Evolutionary conservation across 352 stramenopile species (phyloP).

Genomic region (Globisporangium paddicum): DNA sequence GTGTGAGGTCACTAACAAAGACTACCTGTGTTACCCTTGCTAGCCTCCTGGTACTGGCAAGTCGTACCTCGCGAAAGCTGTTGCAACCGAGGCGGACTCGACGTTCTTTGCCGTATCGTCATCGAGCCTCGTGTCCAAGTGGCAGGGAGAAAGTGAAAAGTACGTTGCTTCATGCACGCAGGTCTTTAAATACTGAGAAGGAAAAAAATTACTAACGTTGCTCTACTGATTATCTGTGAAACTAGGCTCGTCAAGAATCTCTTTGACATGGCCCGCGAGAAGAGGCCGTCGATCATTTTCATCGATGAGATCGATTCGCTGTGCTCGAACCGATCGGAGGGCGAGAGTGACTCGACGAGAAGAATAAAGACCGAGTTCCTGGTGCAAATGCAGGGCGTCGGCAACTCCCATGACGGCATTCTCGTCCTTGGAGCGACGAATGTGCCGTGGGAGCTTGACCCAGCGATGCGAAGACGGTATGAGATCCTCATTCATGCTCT

Average conservation of each 20-base stretch:
- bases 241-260: conserved; percentile 95
- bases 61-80: conserved; percentile 96
- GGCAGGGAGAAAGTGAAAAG: conserved; percentile 95
- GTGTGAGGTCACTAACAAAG: not conserved
- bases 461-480: conserved; percentile 93
- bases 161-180: conserved; percentile 17
- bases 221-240: not conserved
- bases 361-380: conserved; percentile 99
- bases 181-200: conserved; percentile 1
- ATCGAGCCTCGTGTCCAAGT: conserved; percentile 98
- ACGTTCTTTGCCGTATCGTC: conserved; percentile 98
- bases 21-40: not conserved
- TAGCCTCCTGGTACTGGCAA: conserved; percentile 91
- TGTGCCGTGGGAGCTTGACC: conserved; percentile 97
- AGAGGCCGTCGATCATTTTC: conserved; percentile 94
- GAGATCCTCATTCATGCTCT: too few species aligned
- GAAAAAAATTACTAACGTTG: not conserved
- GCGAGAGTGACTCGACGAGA: conserved; percentile 94
- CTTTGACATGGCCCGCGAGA: conserved; percentile 97
- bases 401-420: conserved; percentile 87
- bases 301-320: conserved; percentile 98
- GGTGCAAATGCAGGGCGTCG: conserved; percentile 97
- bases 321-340: conserved; percentile 89
- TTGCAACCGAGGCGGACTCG: conserved; percentile 98
- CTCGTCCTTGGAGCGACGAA: conserved; percentile 98